phyloP scores from a whole-genome alignment of 163 green algal species.

The Chloroidium sp. region DNA sequence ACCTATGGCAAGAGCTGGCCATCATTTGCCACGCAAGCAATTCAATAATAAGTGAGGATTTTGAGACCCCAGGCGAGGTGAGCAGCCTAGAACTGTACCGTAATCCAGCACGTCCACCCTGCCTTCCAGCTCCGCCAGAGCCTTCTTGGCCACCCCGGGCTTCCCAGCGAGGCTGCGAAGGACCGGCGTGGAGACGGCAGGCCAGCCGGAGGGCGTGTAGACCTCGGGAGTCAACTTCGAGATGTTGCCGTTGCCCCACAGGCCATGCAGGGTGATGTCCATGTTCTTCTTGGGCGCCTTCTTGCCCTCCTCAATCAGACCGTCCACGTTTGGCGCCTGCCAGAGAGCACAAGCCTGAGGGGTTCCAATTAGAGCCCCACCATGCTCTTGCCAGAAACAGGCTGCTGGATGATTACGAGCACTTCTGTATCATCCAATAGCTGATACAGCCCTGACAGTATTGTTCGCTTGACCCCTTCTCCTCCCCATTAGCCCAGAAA shows the following conservation, averaged over 20 bases:
- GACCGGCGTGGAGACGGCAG: slow-evolving; percentile 55
- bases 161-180: slow-evolving; percentile 70
- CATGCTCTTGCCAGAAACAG: no score
- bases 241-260: slow-evolving; percentile 53
- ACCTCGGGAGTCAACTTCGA: slow-evolving; percentile 41
- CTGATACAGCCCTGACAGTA: no score
- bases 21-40: no score
- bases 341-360: not conserved
- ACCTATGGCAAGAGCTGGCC: no score
- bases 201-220: slow-evolving; percentile 35
- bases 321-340: slow-evolving; percentile 29
- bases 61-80: no score
- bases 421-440: no score
- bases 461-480: no score
- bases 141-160: slow-evolving; percentile 47
- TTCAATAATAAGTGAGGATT: no score
- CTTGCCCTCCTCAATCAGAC: slow-evolving; percentile 29
- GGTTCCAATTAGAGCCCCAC: no score
- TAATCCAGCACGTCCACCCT: not conserved
- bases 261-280: slow-evolving; percentile 57
- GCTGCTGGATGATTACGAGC: no score
- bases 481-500: no score
- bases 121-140: slow-evolving; percentile 8
- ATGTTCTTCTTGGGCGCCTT: slow-evolving; percentile 49
- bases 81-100: not conserved